A percentile compares a stretch with the other conserved stretches of the same genome.
These are phyloP conservation scores for Steccherinum ochraceum DNA, from an alignment of 768 basidiomycete species.

Conservation along the genomic window DNA sequence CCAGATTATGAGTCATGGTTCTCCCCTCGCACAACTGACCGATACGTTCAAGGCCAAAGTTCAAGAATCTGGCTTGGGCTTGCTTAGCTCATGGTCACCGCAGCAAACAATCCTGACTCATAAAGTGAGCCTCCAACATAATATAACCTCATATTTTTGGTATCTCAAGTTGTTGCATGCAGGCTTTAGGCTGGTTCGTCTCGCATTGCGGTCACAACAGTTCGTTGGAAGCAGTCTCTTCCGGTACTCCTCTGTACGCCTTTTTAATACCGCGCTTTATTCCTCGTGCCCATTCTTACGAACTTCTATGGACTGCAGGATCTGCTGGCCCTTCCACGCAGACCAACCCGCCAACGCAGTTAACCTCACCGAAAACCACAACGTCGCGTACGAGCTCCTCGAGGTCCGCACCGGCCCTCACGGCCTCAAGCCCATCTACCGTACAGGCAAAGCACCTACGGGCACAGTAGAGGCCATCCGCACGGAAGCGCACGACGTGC, in stretches of 20 bases:
- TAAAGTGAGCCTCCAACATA: constrained; percentile 13
- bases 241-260: constrained; percentile 15
- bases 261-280: not conserved
- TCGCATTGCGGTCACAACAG: constrained; percentile 21
- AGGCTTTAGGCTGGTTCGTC: constrained; percentile 22
- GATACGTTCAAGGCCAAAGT: constrained; percentile 10
- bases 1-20: constrained; percentile 18
- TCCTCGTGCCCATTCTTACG: not conserved
- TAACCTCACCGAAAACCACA: constrained; percentile 14
- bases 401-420: constrained; percentile 14
- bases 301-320: constrained; percentile 14
- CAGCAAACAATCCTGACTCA: constrained; percentile 20
- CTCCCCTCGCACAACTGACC: constrained; percentile 10
- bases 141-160: too few relatives aligned
- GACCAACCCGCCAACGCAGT: constrained; percentile 20
- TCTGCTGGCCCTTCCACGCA: constrained; percentile 21
- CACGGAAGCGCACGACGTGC: constrained; percentile 8
- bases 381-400: constrained; percentile 22
- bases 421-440: constrained; percentile 9
- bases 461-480: constrained; percentile 14
- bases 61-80: constrained; percentile 12
- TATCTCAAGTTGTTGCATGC: not conserved
- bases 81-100: constrained; percentile 16
- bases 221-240: constrained; percentile 13
- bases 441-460: constrained; percentile 6